Conservation (phyloP, 805 yeast genomes). For the Kuraishia molischiana region DNA sequence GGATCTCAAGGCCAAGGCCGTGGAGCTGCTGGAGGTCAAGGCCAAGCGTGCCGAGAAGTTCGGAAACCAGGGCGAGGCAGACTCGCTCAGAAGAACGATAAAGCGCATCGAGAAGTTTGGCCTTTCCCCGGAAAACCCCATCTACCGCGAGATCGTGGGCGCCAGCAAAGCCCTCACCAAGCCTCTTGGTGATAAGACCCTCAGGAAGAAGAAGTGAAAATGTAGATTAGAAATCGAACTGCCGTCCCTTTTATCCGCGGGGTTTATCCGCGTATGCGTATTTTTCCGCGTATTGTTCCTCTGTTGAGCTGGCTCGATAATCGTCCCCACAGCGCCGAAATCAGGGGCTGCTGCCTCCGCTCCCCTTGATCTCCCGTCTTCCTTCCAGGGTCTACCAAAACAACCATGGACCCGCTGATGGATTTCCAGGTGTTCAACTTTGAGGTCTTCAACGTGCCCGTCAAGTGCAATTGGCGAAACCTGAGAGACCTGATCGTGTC, state of each 20-base stretch:
- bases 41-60: constrained; percentile 70
- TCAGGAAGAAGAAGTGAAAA: neutral
- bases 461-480: neutral
- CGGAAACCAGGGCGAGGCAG: constrained; percentile 45
- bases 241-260: too few relatives aligned
- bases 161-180: neutral
- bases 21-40: constrained; percentile 57
- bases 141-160: neutral
- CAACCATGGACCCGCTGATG: too few relatives aligned
- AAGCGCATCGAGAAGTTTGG: constrained; percentile 81
- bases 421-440: neutral
- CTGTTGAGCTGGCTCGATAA: too few relatives aligned
- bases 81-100: constrained; percentile 40
- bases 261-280: too few relatives aligned
- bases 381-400: too few relatives aligned
- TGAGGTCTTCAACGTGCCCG: constrained; percentile 1
- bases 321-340: too few relatives aligned
- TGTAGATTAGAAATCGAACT: too few relatives aligned
- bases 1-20: constrained; percentile 58
- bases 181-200: neutral
- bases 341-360: too few relatives aligned
- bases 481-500: neutral
- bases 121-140: constrained; percentile 17
- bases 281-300: too few relatives aligned
- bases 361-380: too few relatives aligned